Base-by-base conservation (phyloP, 2,329 filamentous ascomycete species). In the Calonectria henricotiae region DNA sequence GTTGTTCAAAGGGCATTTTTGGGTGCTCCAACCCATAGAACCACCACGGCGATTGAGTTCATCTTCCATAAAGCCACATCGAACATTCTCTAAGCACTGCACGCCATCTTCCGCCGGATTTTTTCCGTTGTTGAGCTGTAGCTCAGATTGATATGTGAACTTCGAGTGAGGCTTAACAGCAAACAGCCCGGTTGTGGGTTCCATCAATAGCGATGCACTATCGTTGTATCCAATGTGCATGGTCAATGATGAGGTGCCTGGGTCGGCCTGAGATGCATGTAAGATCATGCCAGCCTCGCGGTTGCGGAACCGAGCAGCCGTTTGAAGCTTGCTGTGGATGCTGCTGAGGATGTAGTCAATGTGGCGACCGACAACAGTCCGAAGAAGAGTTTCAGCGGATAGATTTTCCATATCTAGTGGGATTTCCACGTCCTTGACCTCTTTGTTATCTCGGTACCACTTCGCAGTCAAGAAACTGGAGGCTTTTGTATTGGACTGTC, bases 361-460 rank as follows among this genome's bases (percentile, higher is more conserved):
- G 79, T 98, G 96, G 71, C 88, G 88, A 39, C 92, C 92, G 75
- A 97, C 92, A 20, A 95, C 90, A 39, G 88, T 87, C 75, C 92
- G 92, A 49, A 99, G 83, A 3, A 98, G 88, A 5, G 84, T 80
- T 79, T 98, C 94, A 61, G 93, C 88, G 3, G 93, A 96, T 25
- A 98, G 86, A 13, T 88, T 84, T 47, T 89, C 84, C 54, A 88
- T 84, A 78, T 97, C 89, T 39, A 98, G 86, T 2, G 87, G 80
- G 32, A 98, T 86, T n/a, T 89, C 83, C n/a, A 86, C 83, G 67
- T 92, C 89, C 71, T 89, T 88, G 46, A 95, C 89, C 79, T 96
- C 93, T 75, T 92, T 91, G 72, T 91, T 92, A 78, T 96, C 92
- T 68, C 94, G 91, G 81, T 97, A 95, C 96, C 96, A 99, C 73